Percentiles rank a stretch among this genome's conserved stretches.
These are phyloP conservation scores for Calonectria leucothoes DNA, from an alignment of 2,329 filamentous ascomycete species.

Conservation along the genomic window DNA sequence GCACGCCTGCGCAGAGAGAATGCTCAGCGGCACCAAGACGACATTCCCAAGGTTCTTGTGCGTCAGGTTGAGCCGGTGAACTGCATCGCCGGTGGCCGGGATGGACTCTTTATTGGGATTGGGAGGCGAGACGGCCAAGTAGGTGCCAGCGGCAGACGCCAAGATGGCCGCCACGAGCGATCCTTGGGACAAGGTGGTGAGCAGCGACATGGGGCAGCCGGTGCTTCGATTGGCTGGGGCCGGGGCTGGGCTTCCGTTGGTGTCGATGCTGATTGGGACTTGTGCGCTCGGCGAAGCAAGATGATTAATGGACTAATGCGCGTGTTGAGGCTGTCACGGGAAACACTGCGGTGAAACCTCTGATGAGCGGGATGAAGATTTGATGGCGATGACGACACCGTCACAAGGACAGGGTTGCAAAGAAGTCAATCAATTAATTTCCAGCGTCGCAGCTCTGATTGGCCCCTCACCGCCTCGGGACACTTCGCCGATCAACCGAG, in stretches of 20 bases:
- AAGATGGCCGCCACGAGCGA: conserved; percentile 39
- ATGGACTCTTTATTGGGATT: conserved; percentile 36
- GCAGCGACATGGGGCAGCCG: conserved; percentile 16
- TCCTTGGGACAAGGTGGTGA: conserved; percentile 25
- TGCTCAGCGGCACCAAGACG: conserved; percentile 35
- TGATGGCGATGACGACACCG: not conserved
- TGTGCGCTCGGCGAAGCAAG: too few species aligned
- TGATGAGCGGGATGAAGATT: not conserved
- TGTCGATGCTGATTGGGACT: not conserved
- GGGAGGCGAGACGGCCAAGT: conserved; percentile 45
- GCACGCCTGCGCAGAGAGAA: conserved; percentile 36
- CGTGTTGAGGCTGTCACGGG: not conserved
- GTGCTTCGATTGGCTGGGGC: not conserved
- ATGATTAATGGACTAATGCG: not conserved
- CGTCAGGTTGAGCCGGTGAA: conserved; percentile 42
- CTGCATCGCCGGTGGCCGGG: conserved; percentile 32
- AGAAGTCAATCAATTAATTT: too few species aligned
- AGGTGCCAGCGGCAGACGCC: conserved; percentile 44
- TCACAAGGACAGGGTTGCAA: not conserved
- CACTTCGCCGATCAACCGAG: not conserved
- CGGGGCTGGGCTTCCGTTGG: too few species aligned
- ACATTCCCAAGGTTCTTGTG: conserved; percentile 37
- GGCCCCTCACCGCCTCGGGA: not conserved
- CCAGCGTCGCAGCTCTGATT: not conserved
- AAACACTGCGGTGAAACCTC: not conserved